Conservation (phyloP, 176 grass and related monocot genomes). For the Raddia distichophylla region DNA sequence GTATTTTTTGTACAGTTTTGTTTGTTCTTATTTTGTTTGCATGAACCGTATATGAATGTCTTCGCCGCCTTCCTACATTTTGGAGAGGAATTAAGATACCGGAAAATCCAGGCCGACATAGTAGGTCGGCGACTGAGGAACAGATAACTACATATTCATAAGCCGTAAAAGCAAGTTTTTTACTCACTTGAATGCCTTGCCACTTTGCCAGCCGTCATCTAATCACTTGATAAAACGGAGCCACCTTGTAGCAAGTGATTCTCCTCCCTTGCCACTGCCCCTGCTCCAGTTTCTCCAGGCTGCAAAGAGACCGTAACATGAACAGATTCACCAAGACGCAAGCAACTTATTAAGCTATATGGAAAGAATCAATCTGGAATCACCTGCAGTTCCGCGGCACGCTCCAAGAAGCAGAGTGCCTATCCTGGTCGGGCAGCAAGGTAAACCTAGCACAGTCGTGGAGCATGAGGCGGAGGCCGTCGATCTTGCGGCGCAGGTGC, state of each 20-base stretch:
- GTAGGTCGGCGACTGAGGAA: not conserved
- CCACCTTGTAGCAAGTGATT: not conserved
- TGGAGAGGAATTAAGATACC: not conserved
- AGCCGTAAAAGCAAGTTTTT: not conserved
- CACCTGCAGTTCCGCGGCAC: slow-evolving; percentile 76
- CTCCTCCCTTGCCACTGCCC: not conserved
- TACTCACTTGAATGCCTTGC: not conserved
- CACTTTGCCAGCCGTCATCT: not conserved
- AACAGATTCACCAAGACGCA: no score
- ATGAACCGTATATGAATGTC: not conserved
- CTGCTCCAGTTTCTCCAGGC: slow-evolving; percentile 28
- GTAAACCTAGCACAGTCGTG: slow-evolving; percentile 71
- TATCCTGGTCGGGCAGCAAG: slow-evolving; percentile 31
- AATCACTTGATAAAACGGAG: not conserved
- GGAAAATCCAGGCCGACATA: not conserved
- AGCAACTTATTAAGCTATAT: no score
- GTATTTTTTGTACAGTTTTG: not conserved
- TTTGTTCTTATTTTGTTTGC: not conserved
- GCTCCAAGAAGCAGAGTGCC: slow-evolving; percentile 41
- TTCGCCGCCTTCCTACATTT: not conserved
- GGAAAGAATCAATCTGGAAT: not conserved
- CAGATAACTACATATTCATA: not conserved
- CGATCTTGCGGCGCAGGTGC: slow-evolving; percentile 49
- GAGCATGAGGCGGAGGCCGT: slow-evolving; percentile 64
- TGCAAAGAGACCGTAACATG: slow-evolving; percentile 5